These are phyloP conservation scores for Xerophyta viscosa DNA, from an alignment of 106 monocot genomes.

Conservation along the genomic window DNA sequence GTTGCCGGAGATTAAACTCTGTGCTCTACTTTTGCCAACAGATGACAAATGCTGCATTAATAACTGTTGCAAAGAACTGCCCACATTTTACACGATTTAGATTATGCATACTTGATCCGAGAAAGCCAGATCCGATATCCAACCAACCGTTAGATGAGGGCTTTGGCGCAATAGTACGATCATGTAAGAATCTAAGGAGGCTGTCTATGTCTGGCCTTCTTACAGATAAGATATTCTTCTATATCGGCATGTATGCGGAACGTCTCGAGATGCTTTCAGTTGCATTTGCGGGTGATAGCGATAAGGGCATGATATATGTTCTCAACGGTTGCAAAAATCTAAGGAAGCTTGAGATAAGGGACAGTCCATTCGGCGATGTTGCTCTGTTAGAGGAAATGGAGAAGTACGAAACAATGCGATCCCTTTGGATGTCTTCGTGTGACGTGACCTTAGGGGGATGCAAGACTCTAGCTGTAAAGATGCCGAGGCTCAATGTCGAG, in stretches of 20 bases:
- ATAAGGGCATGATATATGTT: slow-evolving; percentile 28
- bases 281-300: slow-evolving; percentile 40
- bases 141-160: slow-evolving; percentile 33
- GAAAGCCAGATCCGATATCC: slow-evolving; percentile 20
- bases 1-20: slow-evolving; percentile 26
- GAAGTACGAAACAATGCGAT: slow-evolving; percentile 53
- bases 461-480: slow-evolving; percentile 22
- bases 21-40: slow-evolving; percentile 32
- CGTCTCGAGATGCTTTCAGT: slow-evolving; percentile 38
- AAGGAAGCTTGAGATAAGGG: slow-evolving; percentile 36
- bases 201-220: slow-evolving; percentile 32
- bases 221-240: slow-evolving; percentile 32
- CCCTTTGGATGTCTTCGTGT: slow-evolving; percentile 67
- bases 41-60: slow-evolving; percentile 38
- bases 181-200: slow-evolving; percentile 20
- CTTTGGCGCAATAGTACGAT: slow-evolving; percentile 30
- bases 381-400: slow-evolving; percentile 21
- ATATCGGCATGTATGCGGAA: slow-evolving; percentile 34
- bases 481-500: slow-evolving; percentile 58
- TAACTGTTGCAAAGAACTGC: slow-evolving; percentile 27
- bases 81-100: slow-evolving; percentile 23
- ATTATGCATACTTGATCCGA: slow-evolving; percentile 27
- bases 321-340: slow-evolving; percentile 31
- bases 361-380: slow-evolving; percentile 31
- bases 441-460: slow-evolving; percentile 40